A percentile compares a stretch with the other conserved stretches of the same genome.
Conservation (phyloP, 2,329 filamentous ascomycete species). For the Pyrenophora tritici-repentis region DNA sequence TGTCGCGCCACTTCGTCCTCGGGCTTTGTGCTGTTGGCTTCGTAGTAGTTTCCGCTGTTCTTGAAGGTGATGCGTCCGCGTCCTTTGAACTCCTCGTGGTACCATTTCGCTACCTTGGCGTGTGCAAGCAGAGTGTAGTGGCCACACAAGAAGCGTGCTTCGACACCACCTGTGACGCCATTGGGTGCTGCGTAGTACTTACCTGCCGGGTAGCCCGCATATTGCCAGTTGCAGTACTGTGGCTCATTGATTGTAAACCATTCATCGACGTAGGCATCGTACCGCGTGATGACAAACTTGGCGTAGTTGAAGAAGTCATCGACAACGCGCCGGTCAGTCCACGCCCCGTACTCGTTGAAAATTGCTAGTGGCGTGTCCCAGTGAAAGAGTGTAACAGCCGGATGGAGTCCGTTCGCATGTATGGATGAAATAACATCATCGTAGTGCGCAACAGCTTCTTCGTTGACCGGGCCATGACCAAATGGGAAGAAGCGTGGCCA, state of each 20-base stretch:
- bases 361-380: slow-evolving; percentile 52
- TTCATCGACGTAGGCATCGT: slow-evolving; percentile 48
- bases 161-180: slow-evolving; percentile 47
- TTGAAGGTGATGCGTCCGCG: slow-evolving; percentile 51
- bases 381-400: slow-evolving; percentile 49
- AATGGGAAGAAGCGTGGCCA: slow-evolving; percentile 50
- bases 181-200: slow-evolving; percentile 54
- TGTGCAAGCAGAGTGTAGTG: slow-evolving; percentile 53
- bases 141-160: slow-evolving; percentile 52
- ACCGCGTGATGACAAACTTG: slow-evolving; percentile 50
- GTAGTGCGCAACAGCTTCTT: slow-evolving; percentile 45
- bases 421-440: slow-evolving; percentile 48
- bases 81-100: slow-evolving; percentile 53
- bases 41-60: slow-evolving; percentile 51
- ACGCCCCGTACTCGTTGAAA: slow-evolving; percentile 51
- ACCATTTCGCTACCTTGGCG: slow-evolving; percentile 52
- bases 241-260: slow-evolving; percentile 52
- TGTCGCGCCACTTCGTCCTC: slow-evolving; percentile 46
- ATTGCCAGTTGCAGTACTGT: slow-evolving; percentile 57
- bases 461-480: slow-evolving; percentile 45
- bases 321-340: slow-evolving; percentile 47
- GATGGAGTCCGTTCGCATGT: slow-evolving; percentile 43
- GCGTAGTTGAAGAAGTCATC: slow-evolving; percentile 52
- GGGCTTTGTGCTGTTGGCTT: slow-evolving; percentile 44
- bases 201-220: slow-evolving; percentile 51